Conservation (phyloP, 2,329 filamentous ascomycete genomes). For the Aspergillus proliferans region DNA sequence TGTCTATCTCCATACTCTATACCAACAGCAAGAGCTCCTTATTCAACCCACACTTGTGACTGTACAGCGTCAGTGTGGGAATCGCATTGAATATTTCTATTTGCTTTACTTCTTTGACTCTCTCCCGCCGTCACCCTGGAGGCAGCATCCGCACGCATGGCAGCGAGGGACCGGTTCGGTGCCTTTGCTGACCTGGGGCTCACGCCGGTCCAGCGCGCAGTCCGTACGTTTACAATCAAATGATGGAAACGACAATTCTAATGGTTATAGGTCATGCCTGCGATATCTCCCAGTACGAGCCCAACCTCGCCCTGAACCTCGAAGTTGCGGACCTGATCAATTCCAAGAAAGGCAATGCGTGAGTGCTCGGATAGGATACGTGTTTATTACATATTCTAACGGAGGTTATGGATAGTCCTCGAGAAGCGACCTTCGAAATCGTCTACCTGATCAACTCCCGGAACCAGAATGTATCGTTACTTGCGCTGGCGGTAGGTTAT, state of each 20-base stretch:
- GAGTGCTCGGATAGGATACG: slow-evolving; percentile 24
- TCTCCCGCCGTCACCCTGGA: slow-evolving; percentile 58
- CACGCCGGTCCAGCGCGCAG: slow-evolving; percentile 88
- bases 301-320: slow-evolving; percentile 90
- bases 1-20: not conserved
- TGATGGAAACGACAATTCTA: slow-evolving; percentile 8
- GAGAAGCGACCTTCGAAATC: slow-evolving; percentile 88
- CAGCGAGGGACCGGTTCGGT: slow-evolving; percentile 87
- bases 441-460: slow-evolving; percentile 94
- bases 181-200: slow-evolving; percentile 70
- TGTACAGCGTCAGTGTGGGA: slow-evolving; percentile 7
- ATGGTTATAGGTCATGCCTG: slow-evolving; percentile 69
- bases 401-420: slow-evolving; percentile 50
- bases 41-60: slow-evolving; percentile 12
- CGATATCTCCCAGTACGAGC: slow-evolving; percentile 95
- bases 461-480: slow-evolving; percentile 87
- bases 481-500: slow-evolving; percentile 64
- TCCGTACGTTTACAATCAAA: slow-evolving; percentile 46
- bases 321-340: slow-evolving; percentile 97
- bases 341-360: slow-evolving; percentile 88
- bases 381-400: slow-evolving; percentile 18
- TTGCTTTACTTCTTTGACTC: slow-evolving; percentile 1
- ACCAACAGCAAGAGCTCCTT: slow-evolving; percentile 13
- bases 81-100: slow-evolving; percentile 8
- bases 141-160: slow-evolving; percentile 91